These are phyloP conservation scores for Barnettozyma vustinii DNA, from an alignment of 805 yeast species.

Conservation along the genomic window DNA sequence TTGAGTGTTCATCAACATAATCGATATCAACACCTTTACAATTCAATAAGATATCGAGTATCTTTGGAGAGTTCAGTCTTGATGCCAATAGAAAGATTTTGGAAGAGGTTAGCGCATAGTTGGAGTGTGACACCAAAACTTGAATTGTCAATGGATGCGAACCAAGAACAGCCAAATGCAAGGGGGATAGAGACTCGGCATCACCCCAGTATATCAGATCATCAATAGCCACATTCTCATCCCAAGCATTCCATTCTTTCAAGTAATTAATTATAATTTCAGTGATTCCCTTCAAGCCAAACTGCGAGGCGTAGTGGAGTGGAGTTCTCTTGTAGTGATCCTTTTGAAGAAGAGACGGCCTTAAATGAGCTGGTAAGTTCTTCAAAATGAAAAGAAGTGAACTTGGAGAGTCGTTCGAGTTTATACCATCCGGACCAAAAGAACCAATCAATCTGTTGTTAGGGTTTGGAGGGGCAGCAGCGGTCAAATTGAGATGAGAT, in stretches of 20 bases:
- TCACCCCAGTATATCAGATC: conserved; percentile 56
- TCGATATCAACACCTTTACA: conserved; percentile 60
- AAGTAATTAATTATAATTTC: conserved; percentile 50
- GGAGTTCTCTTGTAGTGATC: conserved; percentile 83
- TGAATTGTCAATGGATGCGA: conserved; percentile 73
- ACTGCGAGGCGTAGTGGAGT: conserved; percentile 83
- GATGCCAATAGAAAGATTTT: conserved; percentile 54
- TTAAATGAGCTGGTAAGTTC: conserved; percentile 47
- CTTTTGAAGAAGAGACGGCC: conserved; percentile 52
- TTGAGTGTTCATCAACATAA: conserved; percentile 46
- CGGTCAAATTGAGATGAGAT: conserved; percentile 16
- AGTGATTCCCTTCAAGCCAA: conserved; percentile 67
- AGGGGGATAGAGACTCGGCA: conserved; percentile 72
- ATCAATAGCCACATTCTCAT: conserved; percentile 47
- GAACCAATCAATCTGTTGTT: conserved; percentile 44
- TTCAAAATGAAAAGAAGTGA: conserved; percentile 58
- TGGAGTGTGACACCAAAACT: conserved; percentile 46
- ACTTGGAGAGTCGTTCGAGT: conserved; percentile 50
- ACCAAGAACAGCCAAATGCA: conserved; percentile 79
- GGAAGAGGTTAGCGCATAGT: conserved; percentile 41
- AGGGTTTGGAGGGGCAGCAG: conserved; percentile 51
- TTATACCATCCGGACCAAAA: conserved; percentile 59
- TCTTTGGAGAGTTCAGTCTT: conserved; percentile 53
- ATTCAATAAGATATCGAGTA: conserved; percentile 48
- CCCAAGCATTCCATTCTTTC: conserved; percentile 55